Evolutionary conservation across 305 asterid species (phyloP), one percentile per base, ranked within the genome.

Genomic region (Solanum hybrid): DNA sequence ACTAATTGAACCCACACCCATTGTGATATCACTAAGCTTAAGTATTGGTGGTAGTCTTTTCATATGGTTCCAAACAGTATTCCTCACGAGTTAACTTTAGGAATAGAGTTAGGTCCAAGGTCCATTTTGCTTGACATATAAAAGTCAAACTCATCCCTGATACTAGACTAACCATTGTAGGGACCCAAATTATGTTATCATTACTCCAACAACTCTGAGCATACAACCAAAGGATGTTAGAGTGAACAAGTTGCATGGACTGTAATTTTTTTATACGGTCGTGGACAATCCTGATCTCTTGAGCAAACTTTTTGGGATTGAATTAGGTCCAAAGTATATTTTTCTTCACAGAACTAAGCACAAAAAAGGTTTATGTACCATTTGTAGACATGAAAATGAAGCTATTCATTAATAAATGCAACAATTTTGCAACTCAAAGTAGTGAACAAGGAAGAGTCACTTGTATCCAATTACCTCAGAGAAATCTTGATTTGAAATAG

Each of bases 401-500:
- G 73, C 73, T 83, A 27, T 82, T 29, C 68, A 38, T 38, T 83
- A 45, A 83, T 83, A 83, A 79, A 82, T 82, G 87, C 26, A 82
- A 82, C 7, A 82, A 83, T 9, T 13, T 83, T 83, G 87, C 87
- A 83, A 83, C 33, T 31, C 73, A 14, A 84, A 31, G 41, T 20
- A 84, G 31, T 51, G 88, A 51, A 84, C 39, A 84, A 84, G 76
- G 88, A 57, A 32, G 31, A 84, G 26, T 51, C 14, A 24, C 88
- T 51, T 31, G 41, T 31, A 84, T 84, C 29, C 65, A 51, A 32
- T 84, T 94, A 98, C 99, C 99, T 95, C 98, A 68, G 98, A 93
- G 88, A 96, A 96, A 81, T 94, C 98, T 89, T 94, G 95, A 94
- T 98, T 93, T 89, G 99, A 98, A 91, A 98, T 92, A 89, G 94